Conservation (phyloP, 768 basidiomycete genomes). For the Mycena olivaceomarginata region DNA sequence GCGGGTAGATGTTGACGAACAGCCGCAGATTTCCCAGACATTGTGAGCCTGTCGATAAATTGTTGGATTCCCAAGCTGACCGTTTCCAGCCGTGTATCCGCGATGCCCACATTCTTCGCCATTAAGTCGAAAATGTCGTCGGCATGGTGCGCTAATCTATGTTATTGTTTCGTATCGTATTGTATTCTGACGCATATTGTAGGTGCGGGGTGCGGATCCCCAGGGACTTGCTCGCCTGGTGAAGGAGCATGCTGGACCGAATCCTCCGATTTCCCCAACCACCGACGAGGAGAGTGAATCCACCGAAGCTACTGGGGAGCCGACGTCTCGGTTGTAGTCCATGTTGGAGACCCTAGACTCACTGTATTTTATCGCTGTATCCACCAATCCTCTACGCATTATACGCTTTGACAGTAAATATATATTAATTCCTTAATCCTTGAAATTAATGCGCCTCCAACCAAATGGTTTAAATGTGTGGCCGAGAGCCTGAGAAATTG, state of each 20-base stretch:
- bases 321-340: neutral
- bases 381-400: neutral
- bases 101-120: slow-evolving; percentile 48
- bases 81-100: slow-evolving; percentile 35
- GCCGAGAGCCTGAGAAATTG: neutral
- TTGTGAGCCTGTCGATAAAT: slow-evolving; percentile 22
- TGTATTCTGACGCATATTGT: slow-evolving; percentile 10
- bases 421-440: neutral
- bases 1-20: slow-evolving; percentile 47
- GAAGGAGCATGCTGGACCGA: slow-evolving; percentile 39
- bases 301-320: neutral
- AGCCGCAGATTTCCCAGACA: slow-evolving; percentile 31
- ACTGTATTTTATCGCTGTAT: slow-evolving; percentile 18
- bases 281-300: slow-evolving; percentile 22
- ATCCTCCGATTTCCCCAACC: slow-evolving; percentile 24
- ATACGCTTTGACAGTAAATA: too few relatives aligned
- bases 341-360: neutral
- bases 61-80: neutral
- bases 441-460: too few relatives aligned
- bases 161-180: neutral
- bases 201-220: slow-evolving; percentile 46
- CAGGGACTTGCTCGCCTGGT: slow-evolving; percentile 41
- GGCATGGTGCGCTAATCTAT: slow-evolving; percentile 32
- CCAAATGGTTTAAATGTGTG: neutral
- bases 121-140: slow-evolving; percentile 42